Conservation (phyloP, 805 yeast genomes). For the Yarrowia sp. region DNA sequence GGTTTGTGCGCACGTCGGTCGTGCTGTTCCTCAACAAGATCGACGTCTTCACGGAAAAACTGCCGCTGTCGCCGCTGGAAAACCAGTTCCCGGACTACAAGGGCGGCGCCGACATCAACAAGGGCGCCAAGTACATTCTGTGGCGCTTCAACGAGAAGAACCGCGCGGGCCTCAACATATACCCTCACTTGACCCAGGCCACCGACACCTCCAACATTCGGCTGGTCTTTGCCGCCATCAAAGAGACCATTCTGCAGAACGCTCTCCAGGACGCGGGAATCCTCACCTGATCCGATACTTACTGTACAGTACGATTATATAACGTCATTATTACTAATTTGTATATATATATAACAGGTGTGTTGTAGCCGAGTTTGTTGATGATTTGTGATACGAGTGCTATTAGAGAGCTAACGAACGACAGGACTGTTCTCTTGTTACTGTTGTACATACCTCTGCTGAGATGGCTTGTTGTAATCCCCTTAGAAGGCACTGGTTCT, state of each 20-base stretch:
- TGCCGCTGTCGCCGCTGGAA: constrained; percentile 77
- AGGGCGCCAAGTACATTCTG: constrained; percentile 86
- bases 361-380: too few species aligned
- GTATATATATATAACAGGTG: background rate
- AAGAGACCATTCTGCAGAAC: constrained; percentile 75
- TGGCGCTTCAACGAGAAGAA: constrained; percentile 88
- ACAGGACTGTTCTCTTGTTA: too few species aligned
- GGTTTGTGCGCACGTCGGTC: constrained; percentile 86
- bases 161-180: constrained; percentile 73
- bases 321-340: constrained; percentile 19
- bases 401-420: too few species aligned
- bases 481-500: too few species aligned
- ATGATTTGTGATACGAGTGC: too few species aligned
- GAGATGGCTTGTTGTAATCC: too few species aligned
- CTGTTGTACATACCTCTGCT: too few species aligned
- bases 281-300: constrained; percentile 39
- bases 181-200: constrained; percentile 90
- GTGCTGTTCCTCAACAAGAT: constrained; percentile 86
- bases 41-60: constrained; percentile 83
- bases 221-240: constrained; percentile 79
- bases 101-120: constrained; percentile 85
- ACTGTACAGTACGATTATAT: constrained; percentile 15
- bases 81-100: constrained; percentile 84
- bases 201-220: constrained; percentile 88
- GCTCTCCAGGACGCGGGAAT: constrained; percentile 74